Conservation (phyloP, 202 grass and related monocot species). For the Setaria viridis region DNA sequence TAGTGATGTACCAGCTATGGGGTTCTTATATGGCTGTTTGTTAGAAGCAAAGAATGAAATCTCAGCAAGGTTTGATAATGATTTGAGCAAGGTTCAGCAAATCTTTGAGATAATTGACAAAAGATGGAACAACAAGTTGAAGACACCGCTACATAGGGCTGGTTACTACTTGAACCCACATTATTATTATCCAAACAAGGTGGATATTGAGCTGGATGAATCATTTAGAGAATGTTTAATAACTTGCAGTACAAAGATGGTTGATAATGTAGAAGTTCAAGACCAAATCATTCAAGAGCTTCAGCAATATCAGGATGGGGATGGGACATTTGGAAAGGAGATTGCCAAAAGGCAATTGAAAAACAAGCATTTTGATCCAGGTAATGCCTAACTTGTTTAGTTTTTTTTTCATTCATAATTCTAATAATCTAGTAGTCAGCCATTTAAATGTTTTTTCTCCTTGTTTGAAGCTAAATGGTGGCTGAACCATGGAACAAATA, state of each 20-base stretch:
- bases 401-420: no score
- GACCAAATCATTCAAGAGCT: background rate
- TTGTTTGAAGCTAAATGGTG: no score
- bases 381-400: no score
- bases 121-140: background rate
- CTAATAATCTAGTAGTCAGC: no score
- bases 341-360: no score
- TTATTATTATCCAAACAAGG: conserved; percentile 31
- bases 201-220: background rate
- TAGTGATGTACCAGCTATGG: conserved; percentile 10
- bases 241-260: background rate
- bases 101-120: background rate
- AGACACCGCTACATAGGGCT: background rate
- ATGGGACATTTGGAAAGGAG: no score
- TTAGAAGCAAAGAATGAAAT: conserved; percentile 27
- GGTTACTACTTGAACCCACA: conserved; percentile 15
- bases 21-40: background rate
- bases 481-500: no score
- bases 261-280: background rate
- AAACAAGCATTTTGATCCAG: no score
- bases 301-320: no score
- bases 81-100: background rate
- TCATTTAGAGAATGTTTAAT: background rate
- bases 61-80: background rate
- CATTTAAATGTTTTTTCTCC: no score